Evolutionary conservation across 169 alveolate species (phyloP).

Genomic region (Theileria equi): DNA sequence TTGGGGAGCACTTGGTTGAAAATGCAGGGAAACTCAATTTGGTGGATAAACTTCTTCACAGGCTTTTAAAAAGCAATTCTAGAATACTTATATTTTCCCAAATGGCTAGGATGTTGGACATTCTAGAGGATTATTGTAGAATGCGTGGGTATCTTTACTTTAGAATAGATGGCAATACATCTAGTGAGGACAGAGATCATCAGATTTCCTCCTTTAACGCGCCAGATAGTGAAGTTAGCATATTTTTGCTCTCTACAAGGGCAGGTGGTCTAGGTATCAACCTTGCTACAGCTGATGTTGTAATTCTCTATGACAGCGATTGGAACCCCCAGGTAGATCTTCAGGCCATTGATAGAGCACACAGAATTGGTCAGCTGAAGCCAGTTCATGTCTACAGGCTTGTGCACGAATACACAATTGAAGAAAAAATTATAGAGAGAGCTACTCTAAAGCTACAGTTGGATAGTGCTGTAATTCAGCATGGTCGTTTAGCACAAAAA

Average conservation of each 20-base stretch:
- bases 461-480: constrained; percentile 94
- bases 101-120: constrained; percentile 91
- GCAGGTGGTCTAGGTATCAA: constrained; percentile 98
- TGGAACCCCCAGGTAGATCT: constrained; percentile 97
- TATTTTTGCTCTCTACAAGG: constrained; percentile 91
- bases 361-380: constrained; percentile 96
- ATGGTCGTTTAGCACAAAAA: constrained; percentile 87
- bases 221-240: constrained; percentile 85
- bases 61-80: constrained; percentile 73
- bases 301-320: constrained; percentile 95
- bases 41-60: constrained; percentile 82
- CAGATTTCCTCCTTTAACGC: constrained; percentile 87
- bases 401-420: constrained; percentile 94
- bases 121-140: constrained; percentile 91
- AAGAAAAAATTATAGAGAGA: constrained; percentile 95
- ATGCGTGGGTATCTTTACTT: constrained; percentile 89
- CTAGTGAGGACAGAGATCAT: constrained; percentile 91
- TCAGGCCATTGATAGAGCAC: constrained; percentile 97
- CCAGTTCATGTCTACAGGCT: constrained; percentile 94
- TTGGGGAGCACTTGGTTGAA: constrained; percentile 89
- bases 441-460: constrained; percentile 93
- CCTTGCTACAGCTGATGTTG: constrained; percentile 96
- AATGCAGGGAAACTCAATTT: constrained; percentile 89
- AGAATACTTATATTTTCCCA: constrained; percentile 89
- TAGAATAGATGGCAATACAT: constrained; percentile 97